phyloP scores from a whole-genome alignment of 176 grass and related monocot genomes.

The Microstegium vimineum region DNA sequence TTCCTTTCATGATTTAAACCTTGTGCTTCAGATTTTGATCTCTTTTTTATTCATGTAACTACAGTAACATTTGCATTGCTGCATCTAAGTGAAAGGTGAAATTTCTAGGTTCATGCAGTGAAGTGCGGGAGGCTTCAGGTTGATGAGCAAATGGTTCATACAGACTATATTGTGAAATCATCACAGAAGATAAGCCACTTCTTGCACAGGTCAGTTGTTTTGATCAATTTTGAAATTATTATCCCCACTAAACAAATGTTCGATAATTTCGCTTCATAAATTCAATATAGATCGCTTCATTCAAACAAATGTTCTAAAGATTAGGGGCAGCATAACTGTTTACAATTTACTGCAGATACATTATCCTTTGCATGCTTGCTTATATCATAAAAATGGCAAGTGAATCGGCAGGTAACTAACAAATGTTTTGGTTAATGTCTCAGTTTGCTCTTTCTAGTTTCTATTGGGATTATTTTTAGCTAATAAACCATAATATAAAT shows the following conservation, averaged over 20 bases:
- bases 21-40: background rate
- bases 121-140: constrained; percentile 86
- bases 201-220: constrained; percentile 65
- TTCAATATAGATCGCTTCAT: background rate
- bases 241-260: background rate
- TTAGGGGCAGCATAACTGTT: background rate
- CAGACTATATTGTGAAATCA: constrained; percentile 9
- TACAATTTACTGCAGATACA: background rate
- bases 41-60: background rate
- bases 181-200: constrained; percentile 98
- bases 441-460: background rate
- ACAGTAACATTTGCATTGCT: background rate
- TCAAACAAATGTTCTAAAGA: background rate
- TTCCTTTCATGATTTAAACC: background rate
- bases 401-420: background rate
- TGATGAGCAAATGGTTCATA: constrained; percentile 66
- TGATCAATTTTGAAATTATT: background rate
- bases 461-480: background rate
- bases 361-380: background rate
- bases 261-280: background rate
- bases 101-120: constrained; percentile 62
- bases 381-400: constrained; percentile 16
- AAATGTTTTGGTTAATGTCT: constrained; percentile 5
- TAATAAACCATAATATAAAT: background rate
- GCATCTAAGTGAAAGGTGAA: constrained; percentile 21